phyloP scores from a whole-genome alignment of 1,139 yeast species.

The Magnusiomyces ingens region DNA sequence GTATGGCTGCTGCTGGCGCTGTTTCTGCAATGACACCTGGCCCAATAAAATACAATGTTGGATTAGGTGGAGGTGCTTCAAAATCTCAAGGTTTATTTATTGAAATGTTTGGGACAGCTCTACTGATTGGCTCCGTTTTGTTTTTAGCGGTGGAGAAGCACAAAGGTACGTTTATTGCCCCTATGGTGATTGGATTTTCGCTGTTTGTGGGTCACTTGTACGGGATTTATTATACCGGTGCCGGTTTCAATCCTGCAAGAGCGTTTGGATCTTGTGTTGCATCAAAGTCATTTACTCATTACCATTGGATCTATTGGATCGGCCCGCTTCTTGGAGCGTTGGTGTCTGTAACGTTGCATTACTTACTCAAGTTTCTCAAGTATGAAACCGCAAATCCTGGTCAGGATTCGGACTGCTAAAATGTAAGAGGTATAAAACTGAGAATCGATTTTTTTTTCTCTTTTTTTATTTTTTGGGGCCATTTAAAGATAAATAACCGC shows the following conservation, averaged over 20 bases:
- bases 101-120: slow-evolving; percentile 74
- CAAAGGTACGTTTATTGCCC: slow-evolving; percentile 71
- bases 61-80: slow-evolving; percentile 66
- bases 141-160: slow-evolving; percentile 83
- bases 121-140: slow-evolving; percentile 69
- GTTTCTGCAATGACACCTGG: slow-evolving; percentile 88
- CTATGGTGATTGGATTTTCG: slow-evolving; percentile 76
- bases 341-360: slow-evolving; percentile 63
- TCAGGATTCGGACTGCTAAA: slow-evolving; percentile 45
- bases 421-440: background rate
- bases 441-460: background rate
- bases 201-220: slow-evolving; percentile 77
- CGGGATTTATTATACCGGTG: slow-evolving; percentile 81
- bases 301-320: slow-evolving; percentile 92
- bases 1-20: slow-evolving; percentile 91
- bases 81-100: slow-evolving; percentile 70
- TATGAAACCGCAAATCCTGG: slow-evolving; percentile 71
- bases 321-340: slow-evolving; percentile 72
- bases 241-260: slow-evolving; percentile 90
- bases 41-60: slow-evolving; percentile 61
- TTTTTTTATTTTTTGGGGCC: too few relatives aligned
- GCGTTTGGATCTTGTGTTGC: slow-evolving; percentile 81
- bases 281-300: slow-evolving; percentile 60
- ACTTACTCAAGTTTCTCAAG: slow-evolving; percentile 55
- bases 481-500: too few relatives aligned